A percentile compares a stretch with the other conserved stretches of the same genome.
Evolutionary conservation across 2,329 filamentous ascomycete genomes (phyloP).

Genomic region (Fonsecaea pedrosoi): DNA sequence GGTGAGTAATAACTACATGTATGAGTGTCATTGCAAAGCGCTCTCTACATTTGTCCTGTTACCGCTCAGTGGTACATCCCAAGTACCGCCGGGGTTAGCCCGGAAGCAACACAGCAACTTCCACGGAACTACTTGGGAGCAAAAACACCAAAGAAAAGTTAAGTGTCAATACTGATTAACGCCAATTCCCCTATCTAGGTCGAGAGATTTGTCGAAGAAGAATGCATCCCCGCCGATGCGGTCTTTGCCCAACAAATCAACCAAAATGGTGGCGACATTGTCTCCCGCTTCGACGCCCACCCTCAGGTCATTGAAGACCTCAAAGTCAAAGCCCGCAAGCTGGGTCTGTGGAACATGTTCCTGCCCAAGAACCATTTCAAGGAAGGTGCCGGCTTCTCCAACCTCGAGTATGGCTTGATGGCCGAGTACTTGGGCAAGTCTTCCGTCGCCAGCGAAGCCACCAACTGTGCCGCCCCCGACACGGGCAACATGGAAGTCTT

Average conservation of each 20-base stretch:
- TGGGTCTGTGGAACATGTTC: constrained; percentile 99
- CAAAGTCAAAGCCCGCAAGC: constrained; percentile 79
- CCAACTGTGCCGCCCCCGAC: constrained; percentile 88
- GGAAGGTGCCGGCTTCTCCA: constrained; percentile 83
- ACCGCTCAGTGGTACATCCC: not conserved
- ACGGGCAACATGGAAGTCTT: constrained; percentile 96
- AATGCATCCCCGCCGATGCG: constrained; percentile 85
- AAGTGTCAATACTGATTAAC: constrained; percentile 7
- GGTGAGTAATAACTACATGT: constrained; percentile 47
- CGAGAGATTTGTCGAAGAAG: constrained; percentile 95
- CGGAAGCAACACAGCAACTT: not conserved
- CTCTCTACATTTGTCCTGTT: not conserved
- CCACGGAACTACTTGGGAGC: not conserved
- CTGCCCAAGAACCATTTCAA: constrained; percentile 93
- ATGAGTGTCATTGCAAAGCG: not conserved
- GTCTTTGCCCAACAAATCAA: constrained; percentile 77
- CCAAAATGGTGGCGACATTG: constrained; percentile 60
- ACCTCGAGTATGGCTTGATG: constrained; percentile 97
- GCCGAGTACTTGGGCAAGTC: constrained; percentile 94
- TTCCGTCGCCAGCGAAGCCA: constrained; percentile 79
- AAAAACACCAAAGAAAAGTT: not conserved
- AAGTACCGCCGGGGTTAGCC: not conserved
- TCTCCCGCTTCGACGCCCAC: constrained; percentile 76
- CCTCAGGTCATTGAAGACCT: constrained; percentile 85
- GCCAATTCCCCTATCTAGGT: constrained; percentile 59